A percentile compares a stretch with the other conserved stretches of the same genome.
phyloP scores from a whole-genome alignment of 352 stramenopile genomes.

The Phytophthora hybrid region DNA sequence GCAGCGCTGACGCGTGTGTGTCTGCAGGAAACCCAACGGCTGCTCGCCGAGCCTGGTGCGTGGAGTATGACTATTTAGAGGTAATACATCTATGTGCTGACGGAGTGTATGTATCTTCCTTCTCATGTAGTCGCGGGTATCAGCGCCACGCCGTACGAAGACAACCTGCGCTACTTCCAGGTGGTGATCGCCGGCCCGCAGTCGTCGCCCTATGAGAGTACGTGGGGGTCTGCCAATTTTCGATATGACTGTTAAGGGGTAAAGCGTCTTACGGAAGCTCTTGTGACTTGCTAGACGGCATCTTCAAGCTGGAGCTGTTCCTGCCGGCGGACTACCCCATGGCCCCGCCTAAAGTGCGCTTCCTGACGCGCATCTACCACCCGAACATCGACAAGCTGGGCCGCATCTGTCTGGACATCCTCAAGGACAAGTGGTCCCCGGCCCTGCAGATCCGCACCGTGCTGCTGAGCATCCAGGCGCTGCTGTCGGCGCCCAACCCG shows the following conservation, averaged over 20 bases:
- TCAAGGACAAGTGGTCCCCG: conserved; percentile 99
- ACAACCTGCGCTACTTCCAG: conserved; percentile 99
- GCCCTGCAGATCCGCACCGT: conserved; percentile 99
- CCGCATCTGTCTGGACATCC: conserved; percentile 98
- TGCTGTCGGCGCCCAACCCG: conserved; percentile 97
- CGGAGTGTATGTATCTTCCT: not conserved
- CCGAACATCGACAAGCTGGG: conserved; percentile 99
- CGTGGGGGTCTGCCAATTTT: conserved; percentile 29
- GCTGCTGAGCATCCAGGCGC: conserved; percentile 96
- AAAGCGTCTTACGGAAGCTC: not conserved
- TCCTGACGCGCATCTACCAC: conserved; percentile 99
- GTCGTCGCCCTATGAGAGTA: conserved; percentile 96
- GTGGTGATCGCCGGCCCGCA: conserved; percentile 97
- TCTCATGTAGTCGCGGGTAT: conserved; percentile 91
- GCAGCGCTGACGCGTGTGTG: not conserved
- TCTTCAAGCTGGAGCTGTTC: conserved; percentile 98
- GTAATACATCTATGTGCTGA: not conserved
- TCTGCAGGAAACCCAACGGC: conserved; percentile 93
- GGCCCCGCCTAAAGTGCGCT: conserved; percentile 97
- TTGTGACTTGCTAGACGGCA: conserved; percentile 64
- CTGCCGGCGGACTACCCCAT: conserved; percentile 98
- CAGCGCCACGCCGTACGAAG: conserved; percentile 96
- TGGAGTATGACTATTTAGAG: conserved; percentile 10
- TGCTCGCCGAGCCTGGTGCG: conserved; percentile 93
- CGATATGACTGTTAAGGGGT: conserved; percentile 17